phyloP scores from a whole-genome alignment of 768 basidiomycete genomes.

The Amanita polypyramis region DNA sequence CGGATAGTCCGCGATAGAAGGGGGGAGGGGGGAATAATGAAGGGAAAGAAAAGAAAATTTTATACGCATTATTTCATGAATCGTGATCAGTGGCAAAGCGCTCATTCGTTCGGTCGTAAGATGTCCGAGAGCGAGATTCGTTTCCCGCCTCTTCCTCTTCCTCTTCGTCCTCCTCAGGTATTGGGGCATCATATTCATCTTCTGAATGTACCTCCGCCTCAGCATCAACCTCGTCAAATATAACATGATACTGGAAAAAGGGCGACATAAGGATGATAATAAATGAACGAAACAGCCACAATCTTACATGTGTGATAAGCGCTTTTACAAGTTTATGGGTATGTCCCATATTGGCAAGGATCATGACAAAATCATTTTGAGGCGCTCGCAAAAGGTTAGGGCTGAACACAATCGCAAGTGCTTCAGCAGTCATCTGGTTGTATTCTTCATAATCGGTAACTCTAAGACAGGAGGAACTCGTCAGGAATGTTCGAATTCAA shows the following conservation, averaged over 20 bases:
- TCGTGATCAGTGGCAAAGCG: constrained; percentile 11
- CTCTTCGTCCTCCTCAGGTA: constrained; percentile 60
- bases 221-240: constrained; percentile 63
- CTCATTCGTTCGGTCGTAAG: constrained; percentile 11
- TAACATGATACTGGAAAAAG: constrained; percentile 43
- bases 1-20: constrained; percentile 1
- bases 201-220: constrained; percentile 52
- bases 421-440: constrained; percentile 85
- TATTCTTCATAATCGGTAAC: constrained; percentile 84
- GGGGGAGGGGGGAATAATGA: not conserved
- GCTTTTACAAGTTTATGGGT: constrained; percentile 69
- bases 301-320: constrained; percentile 62
- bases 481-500: not conserved
- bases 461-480: constrained; percentile 25
- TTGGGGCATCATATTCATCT: constrained; percentile 56
- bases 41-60: not conserved
- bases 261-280: constrained; percentile 5
- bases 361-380: constrained; percentile 67
- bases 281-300: not conserved
- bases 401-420: constrained; percentile 78
- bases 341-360: constrained; percentile 72
- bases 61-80: constrained; percentile 15
- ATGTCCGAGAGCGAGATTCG: constrained; percentile 10
- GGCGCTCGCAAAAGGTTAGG: constrained; percentile 72
- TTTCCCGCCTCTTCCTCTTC: constrained; percentile 21